These are phyloP conservation scores for Neurospora sp. DNA, from an alignment of 495 filamentous ascomycete genomes.

Conservation along the genomic window DNA sequence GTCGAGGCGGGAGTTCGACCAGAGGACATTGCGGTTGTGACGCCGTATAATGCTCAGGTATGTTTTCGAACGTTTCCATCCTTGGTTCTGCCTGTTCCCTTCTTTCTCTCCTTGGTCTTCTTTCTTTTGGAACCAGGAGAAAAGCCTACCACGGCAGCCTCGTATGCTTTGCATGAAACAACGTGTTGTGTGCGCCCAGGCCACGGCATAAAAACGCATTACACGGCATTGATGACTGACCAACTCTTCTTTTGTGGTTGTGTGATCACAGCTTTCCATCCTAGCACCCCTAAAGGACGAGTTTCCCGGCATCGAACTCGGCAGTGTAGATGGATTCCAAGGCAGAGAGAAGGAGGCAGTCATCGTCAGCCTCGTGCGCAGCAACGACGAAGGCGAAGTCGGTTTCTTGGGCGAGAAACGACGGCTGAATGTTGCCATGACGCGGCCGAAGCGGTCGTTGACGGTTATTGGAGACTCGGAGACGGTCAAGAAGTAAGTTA, in stretches of 20 bases:
- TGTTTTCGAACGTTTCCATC: not conserved
- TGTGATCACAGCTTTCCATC: conserved; percentile 49
- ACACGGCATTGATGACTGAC: conserved; percentile 2
- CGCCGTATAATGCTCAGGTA: conserved; percentile 92
- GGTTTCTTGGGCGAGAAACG: conserved; percentile 93
- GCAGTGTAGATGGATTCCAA: conserved; percentile 95
- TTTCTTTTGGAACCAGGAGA: not conserved
- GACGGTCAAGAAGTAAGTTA: conserved; percentile 69
- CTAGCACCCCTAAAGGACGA: conserved; percentile 68
- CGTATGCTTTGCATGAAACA: conserved; percentile 9
- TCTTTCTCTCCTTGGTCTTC: not conserved
- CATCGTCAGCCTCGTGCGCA: conserved; percentile 81
- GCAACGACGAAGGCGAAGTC: conserved; percentile 76
- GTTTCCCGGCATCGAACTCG: conserved; percentile 79
- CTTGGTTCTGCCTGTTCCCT: not conserved
- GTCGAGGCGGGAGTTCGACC: conserved; percentile 67
- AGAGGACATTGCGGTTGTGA: conserved; percentile 85
- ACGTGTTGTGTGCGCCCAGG: not conserved
- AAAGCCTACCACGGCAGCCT: not conserved
- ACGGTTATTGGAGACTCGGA: conserved; percentile 90
- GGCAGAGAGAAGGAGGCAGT: conserved; percentile 96
- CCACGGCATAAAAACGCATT: conserved; percentile 1
- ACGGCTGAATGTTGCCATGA: conserved; percentile 94
- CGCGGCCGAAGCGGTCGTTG: conserved; percentile 78
- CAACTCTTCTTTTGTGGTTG: not conserved